Conservation (phyloP, 2,329 filamentous ascomycete species). For the Lachnellula occidentalis region DNA sequence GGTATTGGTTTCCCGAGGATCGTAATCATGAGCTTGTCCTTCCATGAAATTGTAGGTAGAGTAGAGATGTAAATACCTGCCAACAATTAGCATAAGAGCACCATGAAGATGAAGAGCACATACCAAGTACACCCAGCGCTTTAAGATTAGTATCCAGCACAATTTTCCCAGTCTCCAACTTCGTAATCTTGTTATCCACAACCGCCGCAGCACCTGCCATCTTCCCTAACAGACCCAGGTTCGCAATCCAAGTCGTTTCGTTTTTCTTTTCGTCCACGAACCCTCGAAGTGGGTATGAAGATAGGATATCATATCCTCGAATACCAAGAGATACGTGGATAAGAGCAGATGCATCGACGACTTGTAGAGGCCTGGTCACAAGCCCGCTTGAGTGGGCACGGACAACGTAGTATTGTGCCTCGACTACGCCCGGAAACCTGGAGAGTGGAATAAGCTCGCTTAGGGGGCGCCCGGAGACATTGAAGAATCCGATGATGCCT, state of each 20-base stretch:
- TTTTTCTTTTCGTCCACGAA: constrained; percentile 42
- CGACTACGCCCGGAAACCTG: constrained; percentile 66
- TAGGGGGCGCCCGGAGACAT: constrained; percentile 58
- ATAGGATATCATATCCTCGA: constrained; percentile 75
- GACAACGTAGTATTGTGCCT: constrained; percentile 60
- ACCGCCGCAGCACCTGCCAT: constrained; percentile 86
- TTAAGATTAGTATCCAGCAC: constrained; percentile 67
- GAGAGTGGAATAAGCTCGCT: constrained; percentile 65
- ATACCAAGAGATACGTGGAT: constrained; percentile 58
- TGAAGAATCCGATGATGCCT: constrained; percentile 79
- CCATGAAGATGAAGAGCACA: constrained; percentile 21
- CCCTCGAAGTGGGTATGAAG: constrained; percentile 60
- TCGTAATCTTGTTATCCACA: constrained; percentile 52
- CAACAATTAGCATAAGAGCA: constrained; percentile 4
- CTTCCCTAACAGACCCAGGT: constrained; percentile 75
- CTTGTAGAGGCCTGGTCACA: constrained; percentile 48
- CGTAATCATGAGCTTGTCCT: constrained; percentile 65
- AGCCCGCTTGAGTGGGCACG: constrained; percentile 64
- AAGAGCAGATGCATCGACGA: constrained; percentile 42
- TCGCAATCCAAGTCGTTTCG: constrained; percentile 50
- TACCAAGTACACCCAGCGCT: constrained; percentile 69
- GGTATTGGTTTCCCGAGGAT: constrained; percentile 70
- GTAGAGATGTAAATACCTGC: constrained; percentile 71
- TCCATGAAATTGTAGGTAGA: constrained; percentile 54
- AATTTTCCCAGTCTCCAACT: constrained; percentile 55